Percentiles rank a stretch among this genome's conserved stretches.
Conservation (phyloP, 352 stramenopile species). For the Globisporangium viniferum region DNA sequence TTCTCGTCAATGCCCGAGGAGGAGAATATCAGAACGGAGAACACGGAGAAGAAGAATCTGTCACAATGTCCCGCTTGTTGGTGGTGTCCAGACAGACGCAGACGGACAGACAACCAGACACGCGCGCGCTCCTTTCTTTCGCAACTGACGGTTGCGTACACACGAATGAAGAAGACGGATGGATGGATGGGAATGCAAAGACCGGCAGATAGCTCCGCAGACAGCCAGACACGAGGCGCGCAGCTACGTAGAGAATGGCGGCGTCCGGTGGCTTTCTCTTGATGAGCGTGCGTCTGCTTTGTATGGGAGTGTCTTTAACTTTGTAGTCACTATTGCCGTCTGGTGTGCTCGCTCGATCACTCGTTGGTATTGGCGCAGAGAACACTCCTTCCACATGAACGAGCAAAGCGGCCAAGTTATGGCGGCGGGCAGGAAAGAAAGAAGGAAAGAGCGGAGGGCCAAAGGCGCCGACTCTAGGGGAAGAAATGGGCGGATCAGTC, state of each 20-base stretch:
- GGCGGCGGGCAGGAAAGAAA: conserved; percentile 4
- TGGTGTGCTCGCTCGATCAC: neutral
- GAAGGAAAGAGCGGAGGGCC: neutral
- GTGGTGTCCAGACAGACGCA: neutral
- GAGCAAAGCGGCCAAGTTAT: neutral
- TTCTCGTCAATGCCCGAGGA: neutral
- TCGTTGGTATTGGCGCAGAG: conserved; percentile 1
- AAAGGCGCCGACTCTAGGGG: neutral
- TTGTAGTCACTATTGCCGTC: neutral
- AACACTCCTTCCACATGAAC: neutral
- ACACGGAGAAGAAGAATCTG: conserved; percentile 4
- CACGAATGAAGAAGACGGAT: neutral
- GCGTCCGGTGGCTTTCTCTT: neutral
- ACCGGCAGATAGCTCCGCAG: neutral
- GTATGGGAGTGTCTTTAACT: neutral
- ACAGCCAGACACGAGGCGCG: neutral
- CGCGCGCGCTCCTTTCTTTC: neutral
- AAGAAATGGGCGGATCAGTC: conserved; percentile 4
- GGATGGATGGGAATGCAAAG: neutral
- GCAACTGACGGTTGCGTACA: neutral
- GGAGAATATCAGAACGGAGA: conserved; percentile 9
- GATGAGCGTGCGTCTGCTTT: neutral
- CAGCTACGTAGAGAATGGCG: neutral
- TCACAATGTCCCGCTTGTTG: conserved; percentile 1
- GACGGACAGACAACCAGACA: conserved; percentile 2